Evolutionary conservation across 2,329 filamentous ascomycete species (phyloP), one percentile per base, ranked within the genome.

Genomic region (Alternaria postmessia): DNA sequence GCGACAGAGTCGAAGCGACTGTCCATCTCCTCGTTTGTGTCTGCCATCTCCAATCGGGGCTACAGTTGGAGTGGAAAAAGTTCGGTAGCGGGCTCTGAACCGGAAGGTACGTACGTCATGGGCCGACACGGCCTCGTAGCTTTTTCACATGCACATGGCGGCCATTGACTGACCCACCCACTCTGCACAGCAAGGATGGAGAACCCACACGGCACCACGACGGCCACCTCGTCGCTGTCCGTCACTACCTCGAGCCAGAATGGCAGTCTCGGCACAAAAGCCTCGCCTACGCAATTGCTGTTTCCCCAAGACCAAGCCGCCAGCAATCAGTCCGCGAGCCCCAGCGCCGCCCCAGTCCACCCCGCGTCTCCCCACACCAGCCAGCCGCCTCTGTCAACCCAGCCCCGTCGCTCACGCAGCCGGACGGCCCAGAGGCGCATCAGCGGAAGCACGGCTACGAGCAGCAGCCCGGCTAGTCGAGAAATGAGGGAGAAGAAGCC

Each of bases 361-460:
- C 60, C 73, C 43, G 64, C 68, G 55, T 63, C 67, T 24, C 62
- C 70, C 30, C 60, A 66, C 44, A 54, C 61, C 3, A 61, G 55
- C 20, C 66, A 67, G 24, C 65, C 61, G 28, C 57, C 67, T 16
- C 57, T 66, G 1, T 63, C 62, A 22, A 62, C 62, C 20, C 63
- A 63, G 22, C 65, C 66, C 26, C 72, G 71, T 46, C 74, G 76
- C 57, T 80, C 79, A 7, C 72, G 79, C 54, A 80, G 78, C 61
- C 72, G 78, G 16, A 80, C 77, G n/a, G 73, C 84, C 86, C 91
- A 92, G 75, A 85, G 93, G 63, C 86, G 93, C 61, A 89, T 95
- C 68, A 96, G 93, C 72, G 90, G 88, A 24, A 95, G 92, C 78
- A 94, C 91, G 39, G 89, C 85, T n/a, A 87, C 89, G 39, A 95